Evolutionary conservation across 2,329 filamentous ascomycete species (phyloP), one percentile per base, ranked within the genome.

Genomic region (Colletotrichum sublineola): DNA sequence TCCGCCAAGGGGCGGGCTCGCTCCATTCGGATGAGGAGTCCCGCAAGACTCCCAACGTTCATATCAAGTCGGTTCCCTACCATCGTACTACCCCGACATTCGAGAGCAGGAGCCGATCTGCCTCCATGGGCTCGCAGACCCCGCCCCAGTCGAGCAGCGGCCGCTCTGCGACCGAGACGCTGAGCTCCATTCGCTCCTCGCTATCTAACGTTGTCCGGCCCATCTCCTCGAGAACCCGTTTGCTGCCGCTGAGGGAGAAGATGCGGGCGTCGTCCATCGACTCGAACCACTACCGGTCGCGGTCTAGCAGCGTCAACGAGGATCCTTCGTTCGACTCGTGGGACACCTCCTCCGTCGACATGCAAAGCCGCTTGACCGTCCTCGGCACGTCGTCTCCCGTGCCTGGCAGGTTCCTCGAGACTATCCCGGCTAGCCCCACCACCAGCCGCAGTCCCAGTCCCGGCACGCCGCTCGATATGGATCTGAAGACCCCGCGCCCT

Each of bases 301-400:
- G 77, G 6, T 79, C 79, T 20, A 80, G 80, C 48, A 82, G 81
- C 46, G 77, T 79, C 48, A 81, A 81, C 40, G 77, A 79, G 18
- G 87, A 88, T n/a, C 91, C 93, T 73, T 88, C 89, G 1, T 94
- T 94, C 76, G 92, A 94, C 76, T 90, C 88, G 2, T 94, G 93
- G 93, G 92, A 94, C 77, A 93, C 91, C 0, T 93, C 91, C 0
- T 85, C 86, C 0, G 90, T 94, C 2, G 91, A 92, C 75, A 82
- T 88, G 3, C 88, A 91, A 74, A 88, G 86, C 75, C 86, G 89
- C 38, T 88, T 91, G 75, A 86, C 86, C 2, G 86, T 90, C 1
- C 77, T 89, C 63, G 87, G 87, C 64, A 81, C 84, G 14, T 84
- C 85, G 33, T 83, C 83, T 18, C 84, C 84, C 56, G 77, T 84